phyloP scores from a whole-genome alignment of 352 stramenopile species.

The Phytophthora boehmeriae region DNA sequence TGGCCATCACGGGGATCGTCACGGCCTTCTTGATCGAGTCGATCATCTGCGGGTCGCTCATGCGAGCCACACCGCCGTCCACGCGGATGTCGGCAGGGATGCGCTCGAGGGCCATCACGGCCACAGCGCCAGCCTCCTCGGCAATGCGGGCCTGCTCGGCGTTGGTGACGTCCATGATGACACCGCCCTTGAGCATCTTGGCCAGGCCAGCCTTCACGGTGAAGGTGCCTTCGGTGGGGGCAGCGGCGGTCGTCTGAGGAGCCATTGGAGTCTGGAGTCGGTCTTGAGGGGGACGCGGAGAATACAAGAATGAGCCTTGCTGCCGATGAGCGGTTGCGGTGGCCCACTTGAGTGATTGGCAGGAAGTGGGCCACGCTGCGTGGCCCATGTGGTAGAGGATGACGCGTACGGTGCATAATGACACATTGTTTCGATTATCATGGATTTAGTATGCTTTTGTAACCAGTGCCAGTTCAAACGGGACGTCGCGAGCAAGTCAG shows the following conservation, averaged over 20 bases:
- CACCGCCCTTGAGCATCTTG: constrained; percentile 98
- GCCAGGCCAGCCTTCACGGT: constrained; percentile 96
- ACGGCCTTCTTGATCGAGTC: constrained; percentile 98
- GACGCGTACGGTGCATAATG: background rate
- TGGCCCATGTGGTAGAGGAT: background rate
- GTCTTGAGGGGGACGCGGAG: constrained; percentile 11
- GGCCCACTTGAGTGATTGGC: background rate
- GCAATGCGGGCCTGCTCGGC: constrained; percentile 95
- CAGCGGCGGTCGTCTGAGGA: constrained; percentile 32
- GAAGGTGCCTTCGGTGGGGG: constrained; percentile 77
- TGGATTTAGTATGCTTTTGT: background rate
- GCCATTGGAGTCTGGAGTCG: constrained; percentile 32
- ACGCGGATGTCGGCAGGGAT: constrained; percentile 98
- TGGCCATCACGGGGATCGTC: constrained; percentile 99
- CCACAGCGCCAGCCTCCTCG: constrained; percentile 96
- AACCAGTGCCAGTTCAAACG: background rate
- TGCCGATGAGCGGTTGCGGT: background rate
- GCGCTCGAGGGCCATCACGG: constrained; percentile 98
- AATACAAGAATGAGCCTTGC: constrained; percentile 16
- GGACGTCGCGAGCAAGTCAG: background rate
- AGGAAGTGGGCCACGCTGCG: background rate
- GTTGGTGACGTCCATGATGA: constrained; percentile 97
- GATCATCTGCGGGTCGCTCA: constrained; percentile 98
- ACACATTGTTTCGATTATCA: background rate
- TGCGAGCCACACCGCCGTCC: constrained; percentile 96